Conservation (phyloP, 1,284 basidiomycete species). For the Ustilago shanxiensis region DNA sequence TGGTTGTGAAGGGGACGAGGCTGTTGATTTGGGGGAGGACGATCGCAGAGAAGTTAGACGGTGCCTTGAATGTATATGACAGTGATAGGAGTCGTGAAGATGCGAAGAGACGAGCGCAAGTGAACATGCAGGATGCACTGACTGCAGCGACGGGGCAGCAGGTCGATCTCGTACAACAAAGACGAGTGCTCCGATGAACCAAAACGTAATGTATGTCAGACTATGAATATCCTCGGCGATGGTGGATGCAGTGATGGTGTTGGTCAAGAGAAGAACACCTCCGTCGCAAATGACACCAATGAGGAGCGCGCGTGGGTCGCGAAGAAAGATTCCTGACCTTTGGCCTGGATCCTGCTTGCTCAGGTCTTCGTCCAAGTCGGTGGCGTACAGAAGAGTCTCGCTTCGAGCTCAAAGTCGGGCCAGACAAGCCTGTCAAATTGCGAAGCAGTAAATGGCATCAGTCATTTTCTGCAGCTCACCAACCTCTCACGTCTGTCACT, state of each 20-base stretch:
- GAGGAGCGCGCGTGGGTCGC: slow-evolving; percentile 1
- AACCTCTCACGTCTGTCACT: too few species aligned
- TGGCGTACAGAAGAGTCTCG: background rate
- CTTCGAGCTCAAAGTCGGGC: too few species aligned
- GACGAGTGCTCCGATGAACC: too few species aligned
- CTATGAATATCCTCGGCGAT: background rate
- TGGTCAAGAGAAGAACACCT: background rate
- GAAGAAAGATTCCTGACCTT: slow-evolving; percentile 1
- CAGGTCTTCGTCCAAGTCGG: background rate
- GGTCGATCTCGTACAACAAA: background rate
- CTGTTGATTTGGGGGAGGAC: background rate
- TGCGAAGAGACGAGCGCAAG: slow-evolving; percentile 10
- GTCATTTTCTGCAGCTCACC: too few species aligned
- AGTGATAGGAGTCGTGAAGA: slow-evolving; percentile 17
- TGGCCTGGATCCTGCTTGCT: background rate
- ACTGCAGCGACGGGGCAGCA: slow-evolving; percentile 4
- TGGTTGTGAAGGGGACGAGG: background rate
- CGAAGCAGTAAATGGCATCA: slow-evolving; percentile 1
- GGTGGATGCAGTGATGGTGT: background rate
- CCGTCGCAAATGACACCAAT: background rate
- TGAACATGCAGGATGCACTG: slow-evolving; percentile 18
- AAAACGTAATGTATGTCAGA: too few species aligned
- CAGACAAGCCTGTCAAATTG: background rate
- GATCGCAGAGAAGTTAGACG: background rate
- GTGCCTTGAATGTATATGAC: background rate